Evolutionary conservation across 2,329 filamentous ascomycete genomes (phyloP).

Genomic region (Fonsecaea pedrosoi): DNA sequence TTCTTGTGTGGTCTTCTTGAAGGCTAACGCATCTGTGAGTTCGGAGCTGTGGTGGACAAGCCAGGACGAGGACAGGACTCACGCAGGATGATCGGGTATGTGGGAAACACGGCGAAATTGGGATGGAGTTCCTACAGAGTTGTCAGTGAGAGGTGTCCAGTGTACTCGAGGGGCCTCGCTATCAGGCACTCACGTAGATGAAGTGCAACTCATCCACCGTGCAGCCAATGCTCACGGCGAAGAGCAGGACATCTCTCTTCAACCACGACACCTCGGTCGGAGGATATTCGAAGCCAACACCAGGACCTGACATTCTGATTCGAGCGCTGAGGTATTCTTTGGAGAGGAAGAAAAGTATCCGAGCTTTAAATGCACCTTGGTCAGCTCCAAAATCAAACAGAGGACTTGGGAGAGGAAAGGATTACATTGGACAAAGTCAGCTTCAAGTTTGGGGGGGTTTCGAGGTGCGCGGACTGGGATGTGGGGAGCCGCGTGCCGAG

Average conservation of each 20-base stretch:
- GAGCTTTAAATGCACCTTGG: not conserved
- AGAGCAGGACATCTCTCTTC: slow-evolving; percentile 86
- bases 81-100: slow-evolving; percentile 82
- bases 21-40: slow-evolving; percentile 55
- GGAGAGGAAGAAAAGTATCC: not conserved
- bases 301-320: slow-evolving; percentile 57
- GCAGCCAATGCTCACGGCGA: slow-evolving; percentile 86
- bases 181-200: slow-evolving; percentile 71
- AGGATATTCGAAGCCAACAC: slow-evolving; percentile 80
- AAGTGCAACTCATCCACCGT: slow-evolving; percentile 87
- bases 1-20: slow-evolving; percentile 78
- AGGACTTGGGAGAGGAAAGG: slow-evolving; percentile 4
- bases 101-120: slow-evolving; percentile 85
- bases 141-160: not conserved
- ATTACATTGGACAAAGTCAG: not conserved
- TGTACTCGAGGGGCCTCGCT: not conserved
- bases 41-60: not conserved
- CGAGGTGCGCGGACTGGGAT: not conserved
- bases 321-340: not conserved
- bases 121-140: slow-evolving; percentile 76
- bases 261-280: slow-evolving; percentile 78
- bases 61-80: slow-evolving; percentile 44
- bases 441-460: not conserved
- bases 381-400: slow-evolving; percentile 3
- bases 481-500: slow-evolving; percentile 10